Evolutionary conservation across 225 moss, liverwort and hornwort genomes (phyloP), one percentile per base, ranked within the genome.

Genomic region (Sphagnum contortum): DNA sequence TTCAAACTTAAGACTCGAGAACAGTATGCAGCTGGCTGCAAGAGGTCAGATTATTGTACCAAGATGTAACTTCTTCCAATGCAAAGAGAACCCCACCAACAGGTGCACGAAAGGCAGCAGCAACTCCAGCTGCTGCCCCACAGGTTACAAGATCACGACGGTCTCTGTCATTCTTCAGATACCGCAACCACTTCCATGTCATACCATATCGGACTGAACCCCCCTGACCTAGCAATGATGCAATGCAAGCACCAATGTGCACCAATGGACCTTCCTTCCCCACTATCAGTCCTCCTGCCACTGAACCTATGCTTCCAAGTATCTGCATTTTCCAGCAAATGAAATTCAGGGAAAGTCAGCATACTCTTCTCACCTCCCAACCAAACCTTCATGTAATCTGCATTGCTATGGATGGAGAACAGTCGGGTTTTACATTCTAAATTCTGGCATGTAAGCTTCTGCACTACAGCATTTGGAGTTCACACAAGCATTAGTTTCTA

Each of bases 31-130:
- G 29, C 29, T 29, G 29, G 29, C 29, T 29, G 1, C 29, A 29
- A 29, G 29, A 29, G 29, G 29, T 29, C 29, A 29, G 29, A 29
- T 29, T 62, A 8, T 13, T 5, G 45, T 69, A 84, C 83, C 83
- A 84, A 45, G 83, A 84, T 9, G 83, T 80, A 1, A 77, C 74
- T 55, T 84, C 83, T 67, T 84, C 83, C 57, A 84, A 72, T 48
- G 83, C 83, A 51, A 84, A 84, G 48, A 84, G 72, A 53, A 84
- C 83, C 9, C 83, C 83, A 2, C 83, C 83, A 0, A 84, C 76
- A 0, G 83, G 83, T 0, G 83, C 83, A 64, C 83, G 71, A 74
- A 84, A 84, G 6, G 83, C 83, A 44, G 83, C 68, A 3, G 83
- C 77, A 63, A 84, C 83, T 65, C 83, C 83, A 51, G 83, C 83